Conservation (phyloP, 202 grass and related monocot genomes). For the Thinopyrum obtusiflorum region DNA sequence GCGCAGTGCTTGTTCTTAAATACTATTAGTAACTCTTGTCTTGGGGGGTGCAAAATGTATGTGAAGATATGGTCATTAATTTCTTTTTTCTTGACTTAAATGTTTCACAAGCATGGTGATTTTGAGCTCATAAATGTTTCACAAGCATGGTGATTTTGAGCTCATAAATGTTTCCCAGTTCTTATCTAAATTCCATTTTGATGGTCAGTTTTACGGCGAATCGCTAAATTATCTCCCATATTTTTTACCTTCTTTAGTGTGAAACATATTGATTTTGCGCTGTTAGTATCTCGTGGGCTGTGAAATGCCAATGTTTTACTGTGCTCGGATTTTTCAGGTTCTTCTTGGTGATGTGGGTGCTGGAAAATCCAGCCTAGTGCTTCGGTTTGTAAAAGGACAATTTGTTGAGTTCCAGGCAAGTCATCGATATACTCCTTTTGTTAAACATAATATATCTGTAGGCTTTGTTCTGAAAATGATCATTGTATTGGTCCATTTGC, state of each 20-base stretch:
- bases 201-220: neutral
- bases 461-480: slow-evolving; percentile 10
- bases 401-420: slow-evolving; percentile 98
- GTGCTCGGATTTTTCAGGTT: slow-evolving; percentile 49
- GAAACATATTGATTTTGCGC: slow-evolving; percentile 7
- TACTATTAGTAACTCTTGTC: neutral
- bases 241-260: neutral
- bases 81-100: neutral
- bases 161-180: neutral
- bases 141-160: neutral
- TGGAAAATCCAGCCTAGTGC: slow-evolving; percentile 92
- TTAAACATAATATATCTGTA: neutral
- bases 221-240: neutral
- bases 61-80: neutral
- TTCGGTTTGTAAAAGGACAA: slow-evolving; percentile 95
- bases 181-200: slow-evolving; percentile 6
- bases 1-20: neutral
- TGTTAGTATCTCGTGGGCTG: neutral
- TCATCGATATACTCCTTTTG: neutral
- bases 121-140: slow-evolving; percentile 1
- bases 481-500: neutral
- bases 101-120: neutral
- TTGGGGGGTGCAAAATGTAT: slow-evolving; percentile 2
- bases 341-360: slow-evolving; percentile 96
- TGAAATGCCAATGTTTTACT: neutral